phyloP scores from a whole-genome alignment of 331 rosid genomes.

The Acacia pycnantha region DNA sequence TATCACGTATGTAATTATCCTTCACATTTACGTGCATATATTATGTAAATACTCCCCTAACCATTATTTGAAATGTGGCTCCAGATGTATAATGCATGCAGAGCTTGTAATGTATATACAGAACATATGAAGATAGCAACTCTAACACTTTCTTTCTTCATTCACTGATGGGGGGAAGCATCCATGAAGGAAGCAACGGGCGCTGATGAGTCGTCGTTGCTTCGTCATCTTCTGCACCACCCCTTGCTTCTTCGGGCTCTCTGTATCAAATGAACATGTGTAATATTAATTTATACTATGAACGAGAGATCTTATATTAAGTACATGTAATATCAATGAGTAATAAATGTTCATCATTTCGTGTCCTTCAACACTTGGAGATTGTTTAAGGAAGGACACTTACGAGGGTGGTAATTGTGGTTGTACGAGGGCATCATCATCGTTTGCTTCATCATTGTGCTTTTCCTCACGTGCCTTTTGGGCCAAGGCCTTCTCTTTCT shows the following conservation, averaged over 20 bases:
- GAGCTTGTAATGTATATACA: not conserved
- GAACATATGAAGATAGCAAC: not conserved
- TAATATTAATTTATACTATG: too few species aligned
- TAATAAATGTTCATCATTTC: not conserved
- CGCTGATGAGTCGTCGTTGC: conserved; percentile 18
- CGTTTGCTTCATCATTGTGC: conserved; percentile 28
- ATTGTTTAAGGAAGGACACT: not conserved
- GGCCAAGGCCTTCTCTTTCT: conserved; percentile 54
- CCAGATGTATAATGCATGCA: too few species aligned
- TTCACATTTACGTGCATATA: not conserved
- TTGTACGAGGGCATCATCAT: conserved; percentile 11
- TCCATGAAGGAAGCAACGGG: conserved; percentile 60
- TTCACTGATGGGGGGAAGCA: conserved; percentile 51
- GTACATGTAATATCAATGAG: not conserved
- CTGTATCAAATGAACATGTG: conserved; percentile 17
- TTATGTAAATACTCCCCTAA: not conserved
- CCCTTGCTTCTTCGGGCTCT: not conserved
- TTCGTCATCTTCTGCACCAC: conserved; percentile 20
- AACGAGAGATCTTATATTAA: too few species aligned
- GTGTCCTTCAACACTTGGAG: not conserved
- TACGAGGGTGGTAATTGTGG: conserved; percentile 47
- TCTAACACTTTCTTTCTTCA: conserved; percentile 1
- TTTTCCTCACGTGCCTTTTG: conserved; percentile 35
- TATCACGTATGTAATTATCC: not conserved
- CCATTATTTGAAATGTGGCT: too few species aligned